A percentile compares a stretch with the other conserved stretches of the same genome.
Conservation (phyloP, 2,329 filamentous ascomycete species). For the Phaeophleospora eucalypticola region DNA sequence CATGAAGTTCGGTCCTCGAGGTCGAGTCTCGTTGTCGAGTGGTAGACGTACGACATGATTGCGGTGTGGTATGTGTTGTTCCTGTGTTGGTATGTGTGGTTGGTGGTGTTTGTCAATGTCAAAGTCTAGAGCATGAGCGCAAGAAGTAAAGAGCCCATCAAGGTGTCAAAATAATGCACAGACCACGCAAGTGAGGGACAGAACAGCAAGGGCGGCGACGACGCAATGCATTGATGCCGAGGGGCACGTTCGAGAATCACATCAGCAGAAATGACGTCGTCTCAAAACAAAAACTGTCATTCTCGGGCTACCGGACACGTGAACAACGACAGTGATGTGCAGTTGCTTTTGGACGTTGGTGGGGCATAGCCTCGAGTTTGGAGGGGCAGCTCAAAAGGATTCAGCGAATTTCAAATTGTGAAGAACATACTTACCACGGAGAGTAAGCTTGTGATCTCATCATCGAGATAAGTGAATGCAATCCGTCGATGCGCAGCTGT, state of each 20-base stretch:
- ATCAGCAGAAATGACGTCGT: neutral
- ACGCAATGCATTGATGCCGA: too few relatives aligned
- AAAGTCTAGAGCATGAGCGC: neutral
- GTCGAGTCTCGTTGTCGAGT: neutral
- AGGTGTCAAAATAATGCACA: too few relatives aligned
- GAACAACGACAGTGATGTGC: neutral
- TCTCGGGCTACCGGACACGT: neutral
- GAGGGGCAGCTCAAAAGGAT: too few relatives aligned
- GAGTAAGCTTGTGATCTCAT: too few relatives aligned
- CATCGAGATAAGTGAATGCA: too few relatives aligned
- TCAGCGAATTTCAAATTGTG: too few relatives aligned
- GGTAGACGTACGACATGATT: conserved; percentile 6
- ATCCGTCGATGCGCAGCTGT: too few relatives aligned
- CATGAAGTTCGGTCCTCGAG: neutral
- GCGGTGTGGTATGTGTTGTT: neutral
- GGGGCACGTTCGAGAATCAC: too few relatives aligned
- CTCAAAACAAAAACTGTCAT: neutral
- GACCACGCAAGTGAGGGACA: neutral
- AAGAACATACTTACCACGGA: too few relatives aligned
- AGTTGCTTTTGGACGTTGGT: too few relatives aligned
- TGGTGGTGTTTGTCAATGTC: neutral
- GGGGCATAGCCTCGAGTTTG: too few relatives aligned
- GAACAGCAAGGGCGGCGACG: too few relatives aligned
- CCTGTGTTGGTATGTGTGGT: neutral
- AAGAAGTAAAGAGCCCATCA: neutral